A percentile compares a stretch with the other conserved stretches of the same genome.
Conservation (phyloP, 2,329 filamentous ascomycete species). For the Alternaria tenuissima region DNA sequence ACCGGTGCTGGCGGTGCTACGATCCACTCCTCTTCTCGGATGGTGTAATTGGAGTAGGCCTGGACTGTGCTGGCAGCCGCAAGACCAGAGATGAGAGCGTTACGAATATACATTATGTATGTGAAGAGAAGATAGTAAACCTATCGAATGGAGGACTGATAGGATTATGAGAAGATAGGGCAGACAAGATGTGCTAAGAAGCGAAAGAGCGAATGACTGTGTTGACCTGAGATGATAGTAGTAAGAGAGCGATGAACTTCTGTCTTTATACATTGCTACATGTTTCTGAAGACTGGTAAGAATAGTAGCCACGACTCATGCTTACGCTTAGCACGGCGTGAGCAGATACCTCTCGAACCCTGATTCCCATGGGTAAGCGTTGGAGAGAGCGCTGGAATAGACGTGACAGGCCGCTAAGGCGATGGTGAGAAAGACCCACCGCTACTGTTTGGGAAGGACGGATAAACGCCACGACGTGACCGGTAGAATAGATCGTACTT, state of each 20-base stretch:
- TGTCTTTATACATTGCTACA: conserved; percentile 33
- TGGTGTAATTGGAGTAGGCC: conserved; percentile 35
- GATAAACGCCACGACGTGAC: conserved; percentile 20
- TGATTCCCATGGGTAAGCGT: conserved; percentile 17
- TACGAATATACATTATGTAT: conserved; percentile 48
- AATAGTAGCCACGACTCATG: conserved; percentile 26
- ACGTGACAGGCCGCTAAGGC: conserved; percentile 24
- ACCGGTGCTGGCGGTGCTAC: conserved; percentile 6
- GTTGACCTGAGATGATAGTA: conserved; percentile 16
- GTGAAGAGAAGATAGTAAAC: neutral
- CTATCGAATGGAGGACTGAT: conserved; percentile 17
- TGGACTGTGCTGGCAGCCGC: conserved; percentile 36
- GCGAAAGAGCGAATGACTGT: conserved; percentile 22
- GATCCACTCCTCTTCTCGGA: conserved; percentile 23
- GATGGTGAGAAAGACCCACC: conserved; percentile 27
- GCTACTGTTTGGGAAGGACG: conserved; percentile 24
- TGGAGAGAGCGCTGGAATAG: conserved; percentile 18
- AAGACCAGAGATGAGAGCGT: conserved; percentile 35
- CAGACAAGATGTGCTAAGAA: conserved; percentile 5
- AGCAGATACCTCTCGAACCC: conserved; percentile 17
- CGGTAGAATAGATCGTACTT: conserved; percentile 20
- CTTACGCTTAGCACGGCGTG: conserved; percentile 5
- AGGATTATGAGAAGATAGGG: conserved; percentile 6
- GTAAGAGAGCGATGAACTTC: conserved; percentile 5
- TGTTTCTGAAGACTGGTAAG: conserved; percentile 12